These are phyloP conservation scores for Limnanthes douglasii DNA, from an alignment of 345 rosid species.

Conservation along the genomic window DNA sequence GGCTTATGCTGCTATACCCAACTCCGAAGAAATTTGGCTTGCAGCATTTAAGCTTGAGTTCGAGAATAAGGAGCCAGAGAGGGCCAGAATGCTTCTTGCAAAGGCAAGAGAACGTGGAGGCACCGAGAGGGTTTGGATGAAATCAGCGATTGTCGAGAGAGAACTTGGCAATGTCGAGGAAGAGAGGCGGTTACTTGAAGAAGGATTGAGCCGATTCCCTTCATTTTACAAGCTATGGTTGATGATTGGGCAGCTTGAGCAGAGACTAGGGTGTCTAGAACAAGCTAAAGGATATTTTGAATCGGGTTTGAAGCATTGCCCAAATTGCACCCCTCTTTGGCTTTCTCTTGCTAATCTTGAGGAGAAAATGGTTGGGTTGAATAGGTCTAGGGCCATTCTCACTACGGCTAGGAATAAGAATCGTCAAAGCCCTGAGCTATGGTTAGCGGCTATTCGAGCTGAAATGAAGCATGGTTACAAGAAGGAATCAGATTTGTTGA, in stretches of 20 bases:
- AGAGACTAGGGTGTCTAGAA: conserved; percentile 41
- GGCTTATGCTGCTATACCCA: conserved; percentile 87
- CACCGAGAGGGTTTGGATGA: conserved; percentile 96
- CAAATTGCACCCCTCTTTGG: conserved; percentile 60
- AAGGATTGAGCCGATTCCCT: conserved; percentile 71
- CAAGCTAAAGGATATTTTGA: conserved; percentile 59
- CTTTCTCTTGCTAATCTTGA: conserved; percentile 63
- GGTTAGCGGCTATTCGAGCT: conserved; percentile 87
- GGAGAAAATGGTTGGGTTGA: conserved; percentile 58
- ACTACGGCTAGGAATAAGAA: conserved; percentile 72
- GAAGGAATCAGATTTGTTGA: conserved; percentile 67
- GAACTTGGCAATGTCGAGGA: conserved; percentile 62
- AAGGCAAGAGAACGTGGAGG: conserved; percentile 94
- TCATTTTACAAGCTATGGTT: conserved; percentile 83
- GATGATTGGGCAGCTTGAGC: conserved; percentile 95
- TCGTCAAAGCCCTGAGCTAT: conserved; percentile 60
- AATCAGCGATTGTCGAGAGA: conserved; percentile 90
- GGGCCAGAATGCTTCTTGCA: conserved; percentile 86
- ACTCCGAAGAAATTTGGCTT: conserved; percentile 90
- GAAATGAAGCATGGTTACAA: conserved; percentile 66
- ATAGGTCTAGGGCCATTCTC: conserved; percentile 78
- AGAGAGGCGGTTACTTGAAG: conserved; percentile 71
- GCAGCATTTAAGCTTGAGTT: conserved; percentile 97
- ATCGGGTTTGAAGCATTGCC: conserved; percentile 53
- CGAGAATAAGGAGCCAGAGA: conserved; percentile 91